phyloP scores from a whole-genome alignment of 2,329 filamentous ascomycete genomes.

The Penicillium sp. region DNA sequence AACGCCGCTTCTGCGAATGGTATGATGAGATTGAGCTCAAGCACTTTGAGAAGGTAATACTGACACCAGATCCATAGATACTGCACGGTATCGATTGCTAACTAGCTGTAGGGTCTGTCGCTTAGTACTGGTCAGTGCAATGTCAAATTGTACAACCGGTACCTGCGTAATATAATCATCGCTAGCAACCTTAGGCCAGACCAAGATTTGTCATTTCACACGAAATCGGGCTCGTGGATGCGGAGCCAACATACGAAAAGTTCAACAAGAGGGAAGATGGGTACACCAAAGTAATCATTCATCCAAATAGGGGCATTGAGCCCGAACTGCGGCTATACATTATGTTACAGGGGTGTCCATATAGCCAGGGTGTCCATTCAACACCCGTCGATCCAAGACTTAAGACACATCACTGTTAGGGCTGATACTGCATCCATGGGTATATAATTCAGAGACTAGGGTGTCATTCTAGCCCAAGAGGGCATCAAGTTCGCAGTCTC shows the following conservation, averaged over 20 bases:
- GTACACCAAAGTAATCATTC: constrained; percentile 66
- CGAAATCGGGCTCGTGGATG: constrained; percentile 62
- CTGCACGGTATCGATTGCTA: background rate
- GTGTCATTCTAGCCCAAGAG: no score
- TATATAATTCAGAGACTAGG: no score
- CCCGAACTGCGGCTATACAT: no score
- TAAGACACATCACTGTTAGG: no score
- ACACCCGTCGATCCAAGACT: no score
- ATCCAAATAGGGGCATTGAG: no score
- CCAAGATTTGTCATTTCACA: constrained; percentile 66
- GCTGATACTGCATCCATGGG: no score
- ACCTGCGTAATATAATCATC: constrained; percentile 64
- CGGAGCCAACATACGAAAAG: constrained; percentile 60
- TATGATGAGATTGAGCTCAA: constrained; percentile 63
- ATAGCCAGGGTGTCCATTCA: no score
- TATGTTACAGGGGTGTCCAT: no score
- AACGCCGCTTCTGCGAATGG: constrained; percentile 61
- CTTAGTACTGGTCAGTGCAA: constrained; percentile 65
- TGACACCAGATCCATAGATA: background rate
- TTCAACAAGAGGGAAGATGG: constrained; percentile 65
- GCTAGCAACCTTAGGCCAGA: constrained; percentile 61
- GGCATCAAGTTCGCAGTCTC: no score
- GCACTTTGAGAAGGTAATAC: constrained; percentile 61
- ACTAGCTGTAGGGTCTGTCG: constrained; percentile 50
- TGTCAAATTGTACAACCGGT: constrained; percentile 65